Percentiles rank a stretch among this genome's conserved stretches.
Conservation (phyloP, 169 alveolate genomes). For the Sarcocystis neurona region DNA sequence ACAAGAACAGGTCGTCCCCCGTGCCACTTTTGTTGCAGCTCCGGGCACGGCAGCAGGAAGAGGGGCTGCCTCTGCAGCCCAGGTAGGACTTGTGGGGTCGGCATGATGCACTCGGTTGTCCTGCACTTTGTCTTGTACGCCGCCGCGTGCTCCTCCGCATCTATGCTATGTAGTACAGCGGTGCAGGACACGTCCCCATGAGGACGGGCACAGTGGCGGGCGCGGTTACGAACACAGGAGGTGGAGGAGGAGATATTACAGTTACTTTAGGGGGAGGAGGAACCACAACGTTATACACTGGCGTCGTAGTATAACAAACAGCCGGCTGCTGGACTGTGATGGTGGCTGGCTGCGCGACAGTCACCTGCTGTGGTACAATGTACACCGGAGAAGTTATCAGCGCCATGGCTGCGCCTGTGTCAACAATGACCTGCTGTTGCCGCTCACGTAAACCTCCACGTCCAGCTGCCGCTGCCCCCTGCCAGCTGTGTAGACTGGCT, state of each 20-base stretch:
- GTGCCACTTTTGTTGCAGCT: too few species aligned
- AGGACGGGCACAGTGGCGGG: background rate
- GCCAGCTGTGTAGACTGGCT: too few species aligned
- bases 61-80: too few species aligned
- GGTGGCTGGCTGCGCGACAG: slow-evolving; percentile 29
- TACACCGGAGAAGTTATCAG: background rate
- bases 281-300: slow-evolving; percentile 15
- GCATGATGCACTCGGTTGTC: too few species aligned
- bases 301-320: slow-evolving; percentile 1
- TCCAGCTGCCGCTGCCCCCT: too few species aligned
- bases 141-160: background rate
- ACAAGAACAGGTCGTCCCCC: too few species aligned
- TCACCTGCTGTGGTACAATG: slow-evolving; percentile 35
- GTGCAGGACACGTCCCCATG: background rate
- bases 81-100: too few species aligned
- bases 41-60: too few species aligned
- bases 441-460: too few species aligned
- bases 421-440: too few species aligned
- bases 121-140: background rate
- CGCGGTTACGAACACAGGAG: slow-evolving; percentile 10
- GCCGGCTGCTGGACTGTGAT: slow-evolving; percentile 39
- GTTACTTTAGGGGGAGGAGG: slow-evolving; percentile 31
- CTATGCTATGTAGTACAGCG: slow-evolving; percentile 16
- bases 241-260: background rate
- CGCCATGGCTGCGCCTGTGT: too few species aligned